phyloP scores from a whole-genome alignment of 2,329 filamentous ascomycete species.

The Coleophoma eucalyptorum region DNA sequence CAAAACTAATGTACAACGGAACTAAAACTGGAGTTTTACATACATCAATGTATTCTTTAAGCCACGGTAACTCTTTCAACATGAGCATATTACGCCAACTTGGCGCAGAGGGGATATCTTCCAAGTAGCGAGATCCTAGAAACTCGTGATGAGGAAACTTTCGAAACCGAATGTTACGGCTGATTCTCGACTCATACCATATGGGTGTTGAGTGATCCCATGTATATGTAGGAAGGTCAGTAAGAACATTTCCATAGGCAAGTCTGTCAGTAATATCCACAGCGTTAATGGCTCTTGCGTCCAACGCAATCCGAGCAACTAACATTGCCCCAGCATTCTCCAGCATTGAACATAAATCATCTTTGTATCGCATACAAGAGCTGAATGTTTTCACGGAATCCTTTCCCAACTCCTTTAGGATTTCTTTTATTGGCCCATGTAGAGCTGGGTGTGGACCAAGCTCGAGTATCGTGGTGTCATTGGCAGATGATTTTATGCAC shows the following conservation, averaged over 20 bases:
- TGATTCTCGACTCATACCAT: conserved; percentile 48
- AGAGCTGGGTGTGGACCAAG: conserved; percentile 3
- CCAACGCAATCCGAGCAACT: not conserved
- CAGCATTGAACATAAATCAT: not conserved
- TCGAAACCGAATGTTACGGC: conserved; percentile 37
- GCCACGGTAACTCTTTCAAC: conserved; percentile 19
- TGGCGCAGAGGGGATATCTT: conserved; percentile 10
- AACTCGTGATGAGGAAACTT: conserved; percentile 42
- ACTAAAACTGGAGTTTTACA: not conserved
- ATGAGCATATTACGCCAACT: conserved; percentile 24
- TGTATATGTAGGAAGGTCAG: conserved; percentile 40
- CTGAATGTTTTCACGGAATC: conserved; percentile 1
- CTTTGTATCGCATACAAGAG: conserved; percentile 2
- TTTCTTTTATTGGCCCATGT: conserved; percentile 2
- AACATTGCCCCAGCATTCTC: conserved; percentile 1
- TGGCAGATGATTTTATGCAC: not conserved
- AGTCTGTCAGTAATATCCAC: not conserved
- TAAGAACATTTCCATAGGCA: not conserved
- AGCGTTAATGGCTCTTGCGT: not conserved
- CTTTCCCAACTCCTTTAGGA: not conserved
- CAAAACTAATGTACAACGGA: too few species aligned
- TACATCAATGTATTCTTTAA: conserved; percentile 17
- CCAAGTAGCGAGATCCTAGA: conserved; percentile 32
- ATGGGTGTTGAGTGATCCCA: conserved; percentile 48
- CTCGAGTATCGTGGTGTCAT: not conserved